These are phyloP conservation scores for Alternaria triticina DNA, from an alignment of 2,329 filamentous ascomycete genomes.

Conservation along the genomic window DNA sequence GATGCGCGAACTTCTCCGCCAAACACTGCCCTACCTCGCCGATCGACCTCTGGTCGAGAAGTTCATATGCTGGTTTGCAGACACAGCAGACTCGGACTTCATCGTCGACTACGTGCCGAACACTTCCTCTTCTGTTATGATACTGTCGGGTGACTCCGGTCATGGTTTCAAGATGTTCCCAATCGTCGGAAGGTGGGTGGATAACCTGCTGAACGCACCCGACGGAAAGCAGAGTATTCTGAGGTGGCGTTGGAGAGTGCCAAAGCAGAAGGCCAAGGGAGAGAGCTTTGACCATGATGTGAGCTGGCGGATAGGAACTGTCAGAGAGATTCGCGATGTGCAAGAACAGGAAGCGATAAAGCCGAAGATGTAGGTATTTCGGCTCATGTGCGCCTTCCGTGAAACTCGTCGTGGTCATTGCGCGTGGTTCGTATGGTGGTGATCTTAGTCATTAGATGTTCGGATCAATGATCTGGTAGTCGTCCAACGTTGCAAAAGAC, in stretches of 20 bases:
- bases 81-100: conserved; percentile 66
- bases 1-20: conserved; percentile 57
- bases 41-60: conserved; percentile 63
- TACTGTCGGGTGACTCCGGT: conserved; percentile 65
- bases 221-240: conserved; percentile 52
- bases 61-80: conserved; percentile 69
- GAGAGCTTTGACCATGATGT: conserved; percentile 55
- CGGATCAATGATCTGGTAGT: conserved; percentile 35
- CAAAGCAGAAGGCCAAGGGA: conserved; percentile 30
- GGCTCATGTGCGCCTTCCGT: neutral
- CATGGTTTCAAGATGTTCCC: conserved; percentile 70
- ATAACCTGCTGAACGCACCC: conserved; percentile 51
- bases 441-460: neutral
- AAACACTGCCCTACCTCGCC: conserved; percentile 61
- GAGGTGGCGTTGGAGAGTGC: conserved; percentile 61
- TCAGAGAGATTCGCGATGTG: conserved; percentile 30
- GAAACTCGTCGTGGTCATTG: neutral
- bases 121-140: conserved; percentile 55
- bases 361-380: conserved; percentile 24
- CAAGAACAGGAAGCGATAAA: conserved; percentile 10
- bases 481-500: conserved; percentile 55
- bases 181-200: conserved; percentile 63
- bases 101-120: conserved; percentile 65
- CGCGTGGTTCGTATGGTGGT: neutral
- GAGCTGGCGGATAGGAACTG: conserved; percentile 56